Percentiles rank a stretch among this genome's conserved stretches.
Conservation (phyloP, 768 basidiomycete genomes). For the Tulasnella sp. region DNA sequence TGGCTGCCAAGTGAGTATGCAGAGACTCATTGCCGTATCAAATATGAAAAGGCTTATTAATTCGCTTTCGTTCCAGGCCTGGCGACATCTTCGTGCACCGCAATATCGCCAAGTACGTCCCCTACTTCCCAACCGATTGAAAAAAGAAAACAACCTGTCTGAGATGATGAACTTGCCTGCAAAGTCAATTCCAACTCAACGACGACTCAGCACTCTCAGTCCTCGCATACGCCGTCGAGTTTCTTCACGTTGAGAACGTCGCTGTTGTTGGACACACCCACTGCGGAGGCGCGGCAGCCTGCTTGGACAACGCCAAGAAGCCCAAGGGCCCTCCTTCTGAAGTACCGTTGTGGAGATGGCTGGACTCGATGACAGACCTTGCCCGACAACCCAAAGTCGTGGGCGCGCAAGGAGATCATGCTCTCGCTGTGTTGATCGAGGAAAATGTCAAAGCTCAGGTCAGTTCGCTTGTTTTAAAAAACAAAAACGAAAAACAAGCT, state of each 20-base stretch:
- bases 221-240: constrained; percentile 58
- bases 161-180: constrained; percentile 27
- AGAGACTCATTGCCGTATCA: neutral
- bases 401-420: constrained; percentile 5
- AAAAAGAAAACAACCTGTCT: too few relatives aligned
- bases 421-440: constrained; percentile 16
- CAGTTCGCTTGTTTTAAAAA: neutral
- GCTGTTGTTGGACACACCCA: constrained; percentile 57
- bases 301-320: constrained; percentile 18
- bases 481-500: neutral
- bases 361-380: constrained; percentile 26
- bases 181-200: constrained; percentile 58
- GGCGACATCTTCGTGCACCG: constrained; percentile 77
- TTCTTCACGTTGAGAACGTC: constrained; percentile 70
- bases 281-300: constrained; percentile 59
- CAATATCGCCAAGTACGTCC: constrained; percentile 74
- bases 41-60: constrained; percentile 19
- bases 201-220: constrained; percentile 66
- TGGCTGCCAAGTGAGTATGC: constrained; percentile 31
- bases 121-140: neutral
- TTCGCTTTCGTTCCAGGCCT: constrained; percentile 31
- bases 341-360: constrained; percentile 23
- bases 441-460: constrained; percentile 20
- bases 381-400: constrained; percentile 20
- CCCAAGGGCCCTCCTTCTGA: neutral